These are phyloP conservation scores for Trichosporon sp. DNA, from an alignment of 1,284 basidiomycete genomes.

Conservation along the genomic window DNA sequence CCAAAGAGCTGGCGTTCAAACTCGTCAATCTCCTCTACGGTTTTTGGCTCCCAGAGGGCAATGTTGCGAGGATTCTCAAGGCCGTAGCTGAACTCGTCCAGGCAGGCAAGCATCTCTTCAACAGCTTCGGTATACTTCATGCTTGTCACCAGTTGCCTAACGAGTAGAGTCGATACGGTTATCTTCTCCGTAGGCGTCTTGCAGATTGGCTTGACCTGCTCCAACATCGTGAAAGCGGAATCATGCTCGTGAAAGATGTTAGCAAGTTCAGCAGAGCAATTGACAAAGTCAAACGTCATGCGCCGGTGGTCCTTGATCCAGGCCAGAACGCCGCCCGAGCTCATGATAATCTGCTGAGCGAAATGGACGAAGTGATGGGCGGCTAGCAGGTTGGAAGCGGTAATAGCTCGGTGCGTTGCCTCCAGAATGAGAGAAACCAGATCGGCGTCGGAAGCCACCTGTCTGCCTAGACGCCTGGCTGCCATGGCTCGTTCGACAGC, in stretches of 20 bases:
- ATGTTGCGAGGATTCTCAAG: constrained; percentile 12
- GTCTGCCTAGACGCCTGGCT: constrained; percentile 12
- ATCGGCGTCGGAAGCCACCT: constrained; percentile 11
- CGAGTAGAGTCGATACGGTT: constrained; percentile 16
- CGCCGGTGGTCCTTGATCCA: constrained; percentile 19
- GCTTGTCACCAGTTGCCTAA: constrained; percentile 23
- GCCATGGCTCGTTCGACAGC: constrained; percentile 30
- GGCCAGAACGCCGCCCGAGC: constrained; percentile 15
- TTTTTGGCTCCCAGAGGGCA: constrained; percentile 10
- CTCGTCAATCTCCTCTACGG: constrained; percentile 17
- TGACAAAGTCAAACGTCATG: constrained; percentile 21
- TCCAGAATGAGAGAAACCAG: constrained; percentile 21
- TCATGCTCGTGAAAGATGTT: constrained; percentile 24
- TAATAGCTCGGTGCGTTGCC: constrained; percentile 17
- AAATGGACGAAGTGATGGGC: constrained; percentile 22
- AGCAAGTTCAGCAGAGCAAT: constrained; percentile 20
- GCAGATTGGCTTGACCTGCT: constrained; percentile 18
- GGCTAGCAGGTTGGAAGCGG: constrained; percentile 20
- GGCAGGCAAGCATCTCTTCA: constrained; percentile 11
- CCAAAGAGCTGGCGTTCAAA: constrained; percentile 6
- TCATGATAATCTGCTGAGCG: constrained; percentile 18
- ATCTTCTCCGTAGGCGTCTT: constrained; percentile 21
- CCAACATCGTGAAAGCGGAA: constrained; percentile 16
- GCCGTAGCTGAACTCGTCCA: constrained; percentile 25
- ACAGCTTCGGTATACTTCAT: constrained; percentile 17